A percentile compares a stretch with the other conserved stretches of the same genome.
Evolutionary conservation across 2,329 filamentous ascomycete genomes (phyloP).

Genomic region (Chaetomiaceae sp.): DNA sequence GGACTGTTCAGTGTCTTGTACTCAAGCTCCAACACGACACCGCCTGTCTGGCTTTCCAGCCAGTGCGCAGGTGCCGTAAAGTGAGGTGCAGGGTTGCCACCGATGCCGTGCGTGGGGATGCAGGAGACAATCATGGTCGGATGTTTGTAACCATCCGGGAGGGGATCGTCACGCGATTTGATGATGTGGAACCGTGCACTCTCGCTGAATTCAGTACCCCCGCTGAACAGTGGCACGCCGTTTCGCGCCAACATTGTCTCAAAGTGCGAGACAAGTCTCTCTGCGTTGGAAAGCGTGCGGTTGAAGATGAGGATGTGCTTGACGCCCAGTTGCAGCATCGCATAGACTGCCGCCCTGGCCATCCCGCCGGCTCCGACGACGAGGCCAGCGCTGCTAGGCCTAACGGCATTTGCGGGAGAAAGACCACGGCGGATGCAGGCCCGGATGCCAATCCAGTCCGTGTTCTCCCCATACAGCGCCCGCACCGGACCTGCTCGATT

Average conservation of each 20-base stretch:
- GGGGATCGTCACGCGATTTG: conserved; percentile 50
- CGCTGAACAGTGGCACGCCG: conserved; percentile 38
- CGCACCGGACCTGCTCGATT: conserved; percentile 60
- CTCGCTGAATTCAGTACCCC: conserved; percentile 36
- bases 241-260: conserved; percentile 45
- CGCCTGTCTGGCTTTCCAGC: conserved; percentile 66
- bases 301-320: conserved; percentile 71
- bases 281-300: conserved; percentile 59
- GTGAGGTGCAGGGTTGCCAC: conserved; percentile 57
- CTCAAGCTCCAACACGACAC: conserved; percentile 67
- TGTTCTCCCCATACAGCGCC: conserved; percentile 71
- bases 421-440: conserved; percentile 66
- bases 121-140: conserved; percentile 73
- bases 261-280: conserved; percentile 64
- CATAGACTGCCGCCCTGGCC: conserved; percentile 71
- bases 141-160: conserved; percentile 56
- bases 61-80: conserved; percentile 64
- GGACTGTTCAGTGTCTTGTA: conserved; percentile 71
- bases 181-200: conserved; percentile 53
- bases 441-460: conserved; percentile 73
- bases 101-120: conserved; percentile 64
- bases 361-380: conserved; percentile 66
- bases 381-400: conserved; percentile 48
- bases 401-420: conserved; percentile 63
- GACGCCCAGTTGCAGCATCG: conserved; percentile 71